Conservation (phyloP, 306 rosid species). For the Trifolium fragiferum region DNA sequence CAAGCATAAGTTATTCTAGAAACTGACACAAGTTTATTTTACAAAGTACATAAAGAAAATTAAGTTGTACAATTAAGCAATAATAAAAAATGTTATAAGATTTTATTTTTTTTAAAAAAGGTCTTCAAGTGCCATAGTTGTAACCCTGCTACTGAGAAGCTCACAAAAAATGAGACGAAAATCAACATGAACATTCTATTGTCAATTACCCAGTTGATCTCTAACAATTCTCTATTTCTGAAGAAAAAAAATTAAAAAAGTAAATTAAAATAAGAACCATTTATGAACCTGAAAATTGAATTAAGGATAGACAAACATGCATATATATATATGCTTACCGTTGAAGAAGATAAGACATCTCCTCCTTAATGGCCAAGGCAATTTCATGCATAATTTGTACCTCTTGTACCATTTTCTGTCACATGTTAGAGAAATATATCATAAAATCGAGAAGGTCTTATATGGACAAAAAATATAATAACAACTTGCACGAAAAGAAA, state of each 20-base stretch:
- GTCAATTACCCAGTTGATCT: constrained; percentile 49
- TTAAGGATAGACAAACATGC: not conserved
- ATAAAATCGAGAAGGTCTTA: too few relatives aligned
- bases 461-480: too few relatives aligned
- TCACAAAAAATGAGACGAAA: constrained; percentile 57
- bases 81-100: constrained; percentile 43
- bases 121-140: constrained; percentile 79
- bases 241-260: not conserved
- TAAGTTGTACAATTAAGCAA: not conserved
- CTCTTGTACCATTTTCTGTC: constrained; percentile 62
- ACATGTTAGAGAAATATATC: not conserved
- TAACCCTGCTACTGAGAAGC: constrained; percentile 66
- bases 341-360: constrained; percentile 64
- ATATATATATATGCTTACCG: constrained; percentile 43
- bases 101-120: constrained; percentile 74
- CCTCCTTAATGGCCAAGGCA: constrained; percentile 62
- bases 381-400: constrained; percentile 52
- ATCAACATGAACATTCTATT: constrained; percentile 55
- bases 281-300: not conserved
- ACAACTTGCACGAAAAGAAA: too few relatives aligned
- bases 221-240: constrained; percentile 70
- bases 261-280: constrained; percentile 5
- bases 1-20: not conserved
- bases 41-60: not conserved
- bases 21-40: not conserved